These are phyloP conservation scores for Ceratocystis smalleyi DNA, from an alignment of 2,329 filamentous ascomycete species.

Conservation along the genomic window DNA sequence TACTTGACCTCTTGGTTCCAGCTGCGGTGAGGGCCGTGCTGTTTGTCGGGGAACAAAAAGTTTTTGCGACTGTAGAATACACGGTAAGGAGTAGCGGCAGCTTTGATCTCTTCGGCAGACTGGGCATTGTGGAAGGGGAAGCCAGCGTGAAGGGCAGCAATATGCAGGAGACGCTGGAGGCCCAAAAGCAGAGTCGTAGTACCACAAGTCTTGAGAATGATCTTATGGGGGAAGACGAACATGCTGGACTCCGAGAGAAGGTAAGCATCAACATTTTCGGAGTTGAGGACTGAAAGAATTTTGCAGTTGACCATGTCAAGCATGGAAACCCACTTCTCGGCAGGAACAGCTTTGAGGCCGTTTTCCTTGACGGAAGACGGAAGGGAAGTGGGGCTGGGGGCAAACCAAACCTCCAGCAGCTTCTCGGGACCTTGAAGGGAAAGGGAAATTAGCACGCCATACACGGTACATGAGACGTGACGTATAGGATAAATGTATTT, in stretches of 20 bases:
- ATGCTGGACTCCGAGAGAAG: slow-evolving; percentile 97
- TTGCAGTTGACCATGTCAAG: slow-evolving; percentile 97
- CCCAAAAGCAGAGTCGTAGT: slow-evolving; percentile 88
- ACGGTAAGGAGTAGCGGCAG: slow-evolving; percentile 76
- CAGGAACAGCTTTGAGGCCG: slow-evolving; percentile 72
- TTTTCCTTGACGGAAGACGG: slow-evolving; percentile 53
- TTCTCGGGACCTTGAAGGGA: slow-evolving; percentile 64
- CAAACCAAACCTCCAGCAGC: slow-evolving; percentile 96
- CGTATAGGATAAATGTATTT: not conserved
- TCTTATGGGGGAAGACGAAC: slow-evolving; percentile 99
- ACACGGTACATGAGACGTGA: not conserved
- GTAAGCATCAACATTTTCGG: slow-evolving; percentile 89
- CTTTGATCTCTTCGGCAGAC: slow-evolving; percentile 49
- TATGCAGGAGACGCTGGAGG: slow-evolving; percentile 78
- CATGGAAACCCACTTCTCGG: slow-evolving; percentile 88
- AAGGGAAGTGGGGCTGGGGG: slow-evolving; percentile 57
- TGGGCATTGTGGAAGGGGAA: slow-evolving; percentile 66
- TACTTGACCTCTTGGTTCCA: slow-evolving; percentile 94
- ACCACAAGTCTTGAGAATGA: slow-evolving; percentile 95
- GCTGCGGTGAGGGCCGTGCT: slow-evolving; percentile 86
- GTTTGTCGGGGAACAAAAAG: slow-evolving; percentile 87
- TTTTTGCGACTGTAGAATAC: slow-evolving; percentile 99
- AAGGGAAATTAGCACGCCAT: not conserved
- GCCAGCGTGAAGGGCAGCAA: slow-evolving; percentile 74
- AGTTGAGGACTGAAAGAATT: slow-evolving; percentile 84